Conservation (phyloP, 257 asterid species). For the Verbena officinalis region DNA sequence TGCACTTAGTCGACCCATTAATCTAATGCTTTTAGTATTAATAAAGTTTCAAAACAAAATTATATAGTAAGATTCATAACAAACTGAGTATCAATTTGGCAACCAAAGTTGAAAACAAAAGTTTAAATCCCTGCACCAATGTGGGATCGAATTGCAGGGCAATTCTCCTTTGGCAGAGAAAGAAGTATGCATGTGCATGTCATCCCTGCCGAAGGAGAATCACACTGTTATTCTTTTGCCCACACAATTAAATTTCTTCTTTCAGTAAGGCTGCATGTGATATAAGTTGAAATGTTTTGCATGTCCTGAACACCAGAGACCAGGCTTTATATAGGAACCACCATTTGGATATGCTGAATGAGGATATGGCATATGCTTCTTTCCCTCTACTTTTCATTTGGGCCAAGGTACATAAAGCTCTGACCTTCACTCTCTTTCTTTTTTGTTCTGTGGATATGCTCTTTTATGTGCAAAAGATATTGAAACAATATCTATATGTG, state of each 20-base stretch:
- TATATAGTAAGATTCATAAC: neutral
- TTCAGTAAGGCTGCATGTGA: conserved; percentile 13
- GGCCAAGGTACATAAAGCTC: conserved; percentile 39
- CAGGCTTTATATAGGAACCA: conserved; percentile 42
- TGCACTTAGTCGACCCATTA: neutral
- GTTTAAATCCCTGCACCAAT: conserved; percentile 28
- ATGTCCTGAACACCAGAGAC: conserved; percentile 7
- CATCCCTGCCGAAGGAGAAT: conserved; percentile 52
- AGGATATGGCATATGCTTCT: conserved; percentile 50
- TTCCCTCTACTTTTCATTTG: conserved; percentile 37
- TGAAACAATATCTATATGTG: conserved; percentile 18
- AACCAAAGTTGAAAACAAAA: conserved; percentile 13
- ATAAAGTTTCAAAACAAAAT: neutral
- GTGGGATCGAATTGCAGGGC: conserved; percentile 67
- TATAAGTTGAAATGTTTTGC: conserved; percentile 12
- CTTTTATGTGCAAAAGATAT: conserved; percentile 28
- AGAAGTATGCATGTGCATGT: conserved; percentile 48
- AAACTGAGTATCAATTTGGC: neutral
- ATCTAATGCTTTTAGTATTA: conserved; percentile 3
- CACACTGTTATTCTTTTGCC: conserved; percentile 53
- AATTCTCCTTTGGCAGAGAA: conserved; percentile 84
- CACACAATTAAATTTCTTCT: conserved; percentile 31
- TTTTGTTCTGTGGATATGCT: conserved; percentile 51
- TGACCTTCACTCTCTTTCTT: conserved; percentile 33
- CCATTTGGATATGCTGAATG: conserved; percentile 53